These are phyloP conservation scores for Cadophora sp. DNA, from an alignment of 2,329 filamentous ascomycete species.

Conservation along the genomic window DNA sequence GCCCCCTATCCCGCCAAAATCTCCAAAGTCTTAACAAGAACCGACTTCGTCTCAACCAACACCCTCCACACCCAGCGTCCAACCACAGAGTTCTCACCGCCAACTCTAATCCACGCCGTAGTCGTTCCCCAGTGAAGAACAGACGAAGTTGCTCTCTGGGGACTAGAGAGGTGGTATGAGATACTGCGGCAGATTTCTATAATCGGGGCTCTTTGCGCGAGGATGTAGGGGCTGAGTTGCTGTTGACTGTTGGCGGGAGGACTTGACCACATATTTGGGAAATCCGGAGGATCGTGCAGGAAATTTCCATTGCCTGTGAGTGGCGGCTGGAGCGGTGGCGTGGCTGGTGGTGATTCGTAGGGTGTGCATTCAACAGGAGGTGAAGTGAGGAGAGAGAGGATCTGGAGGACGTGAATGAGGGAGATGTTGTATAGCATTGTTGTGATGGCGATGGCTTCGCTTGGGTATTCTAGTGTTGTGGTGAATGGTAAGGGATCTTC, in stretches of 20 bases:
- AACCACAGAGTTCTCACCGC: slow-evolving; percentile 31
- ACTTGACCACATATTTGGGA: slow-evolving; percentile 4
- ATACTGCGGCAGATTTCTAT: slow-evolving; percentile 39
- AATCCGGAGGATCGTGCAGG: not conserved
- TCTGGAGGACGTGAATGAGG: slow-evolving; percentile 40
- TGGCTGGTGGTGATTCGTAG: not conserved
- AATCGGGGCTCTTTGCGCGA: slow-evolving; percentile 31
- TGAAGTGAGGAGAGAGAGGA: slow-evolving; percentile 35
- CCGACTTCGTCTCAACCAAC: not conserved
- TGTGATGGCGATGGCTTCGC: slow-evolving; percentile 31
- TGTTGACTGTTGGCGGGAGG: not conserved
- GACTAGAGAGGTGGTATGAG: slow-evolving; percentile 32
- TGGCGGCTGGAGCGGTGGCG: not conserved
- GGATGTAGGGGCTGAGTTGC: slow-evolving; percentile 25
- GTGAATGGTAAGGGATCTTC: slow-evolving; percentile 14
- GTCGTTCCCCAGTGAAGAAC: slow-evolving; percentile 39
- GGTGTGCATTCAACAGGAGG: not conserved
- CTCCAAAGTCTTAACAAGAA: not conserved
- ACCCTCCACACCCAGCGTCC: slow-evolving; percentile 32
- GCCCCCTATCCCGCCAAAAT: not conserved
- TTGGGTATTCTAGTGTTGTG: slow-evolving; percentile 20
- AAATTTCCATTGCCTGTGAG: not conserved
- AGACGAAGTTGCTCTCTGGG: slow-evolving; percentile 28
- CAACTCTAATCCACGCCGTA: slow-evolving; percentile 36
- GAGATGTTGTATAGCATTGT: slow-evolving; percentile 44